Base-by-base conservation (phyloP, 768 basidiomycete genomes). In the Calvatia gigantea region DNA sequence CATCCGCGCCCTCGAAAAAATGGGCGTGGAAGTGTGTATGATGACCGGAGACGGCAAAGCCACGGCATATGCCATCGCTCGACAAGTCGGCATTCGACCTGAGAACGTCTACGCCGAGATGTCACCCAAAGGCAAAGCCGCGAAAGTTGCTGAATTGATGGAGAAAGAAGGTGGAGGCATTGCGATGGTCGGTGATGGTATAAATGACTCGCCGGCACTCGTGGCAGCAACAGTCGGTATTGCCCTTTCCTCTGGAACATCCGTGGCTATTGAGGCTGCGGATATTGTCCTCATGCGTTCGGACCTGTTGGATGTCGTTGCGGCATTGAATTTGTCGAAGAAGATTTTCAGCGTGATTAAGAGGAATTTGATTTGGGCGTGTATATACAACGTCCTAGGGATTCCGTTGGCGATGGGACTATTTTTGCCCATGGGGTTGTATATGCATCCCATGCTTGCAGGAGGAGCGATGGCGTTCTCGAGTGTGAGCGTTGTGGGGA, bases 401-500 rank as follows among this genome's bases (percentile, higher is more conserved):
- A 96, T 99, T 57, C 97, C 97, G 15, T 83, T 98, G 43, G 97
- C 97, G 19, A 99, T 99, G 97, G 97, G 97, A 23, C 55, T 98
- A 44, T 86, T 99, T 75, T 78, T 98, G 11, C 97, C 97, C 0
- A 81, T 93, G 67, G 94, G 94, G 12, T 61, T 96, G 27, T 92
- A 94, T 69, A 85, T 98, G 67, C 97, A 94, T 63, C 97, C 97
- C 7, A 98, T 98, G 96, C 84, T 94, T 74, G 94, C 97, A 0
- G 96, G 93, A n/a, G 93, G 88, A 2, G 95, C 95, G 25, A 99
- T 99, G 97, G 97, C 97, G 23, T 94, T 94, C 69, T 95, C 92
- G 31, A 92, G 89, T 62, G 96, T 98, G 33, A 94, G 91, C 61
- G 97, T 99, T 49, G 96, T 99, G 14, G 84, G 83, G 25, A 94